Conservation (phyloP, 2,329 filamentous ascomycete genomes). For the Bisporella sp. region DNA sequence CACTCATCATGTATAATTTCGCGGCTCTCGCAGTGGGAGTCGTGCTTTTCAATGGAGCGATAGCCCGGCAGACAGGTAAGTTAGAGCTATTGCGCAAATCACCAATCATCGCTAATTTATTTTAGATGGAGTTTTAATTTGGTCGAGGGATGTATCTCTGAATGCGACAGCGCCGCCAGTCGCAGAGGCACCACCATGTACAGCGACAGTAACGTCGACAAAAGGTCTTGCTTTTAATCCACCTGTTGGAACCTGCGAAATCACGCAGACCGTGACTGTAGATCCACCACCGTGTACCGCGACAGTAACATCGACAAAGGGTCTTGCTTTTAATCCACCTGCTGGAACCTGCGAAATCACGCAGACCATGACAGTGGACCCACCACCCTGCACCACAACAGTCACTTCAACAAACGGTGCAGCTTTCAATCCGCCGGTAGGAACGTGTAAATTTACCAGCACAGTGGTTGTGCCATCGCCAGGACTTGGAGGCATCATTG, state of each 20-base stretch:
- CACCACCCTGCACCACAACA: slow-evolving; percentile 7
- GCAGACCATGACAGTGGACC: background rate
- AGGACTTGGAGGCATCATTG: background rate
- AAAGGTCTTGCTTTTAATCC: background rate
- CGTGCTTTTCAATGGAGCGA: background rate
- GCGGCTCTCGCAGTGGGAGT: background rate
- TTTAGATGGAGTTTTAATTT: background rate
- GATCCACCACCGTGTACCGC: slow-evolving; percentile 4
- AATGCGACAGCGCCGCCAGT: background rate
- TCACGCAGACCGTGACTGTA: background rate
- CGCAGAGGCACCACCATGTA: background rate
- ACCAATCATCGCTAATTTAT: background rate
- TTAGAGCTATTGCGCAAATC: background rate
- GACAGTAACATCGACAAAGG: slow-evolving; percentile 7
- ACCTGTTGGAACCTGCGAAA: background rate
- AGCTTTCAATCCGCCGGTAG: background rate
- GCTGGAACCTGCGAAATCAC: background rate
- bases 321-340: background rate
- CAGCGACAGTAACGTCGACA: background rate
- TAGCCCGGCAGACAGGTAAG: background rate
- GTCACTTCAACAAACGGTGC: slow-evolving; percentile 5
- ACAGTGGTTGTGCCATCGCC: background rate
- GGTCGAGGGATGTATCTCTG: background rate
- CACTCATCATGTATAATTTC: background rate
- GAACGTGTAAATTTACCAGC: background rate